Percentiles rank a stretch among this genome's conserved stretches.
Evolutionary conservation across 225 moss, liverwort and hornwort genomes (phyloP).

Genomic region (Sphagnum tenellum): DNA sequence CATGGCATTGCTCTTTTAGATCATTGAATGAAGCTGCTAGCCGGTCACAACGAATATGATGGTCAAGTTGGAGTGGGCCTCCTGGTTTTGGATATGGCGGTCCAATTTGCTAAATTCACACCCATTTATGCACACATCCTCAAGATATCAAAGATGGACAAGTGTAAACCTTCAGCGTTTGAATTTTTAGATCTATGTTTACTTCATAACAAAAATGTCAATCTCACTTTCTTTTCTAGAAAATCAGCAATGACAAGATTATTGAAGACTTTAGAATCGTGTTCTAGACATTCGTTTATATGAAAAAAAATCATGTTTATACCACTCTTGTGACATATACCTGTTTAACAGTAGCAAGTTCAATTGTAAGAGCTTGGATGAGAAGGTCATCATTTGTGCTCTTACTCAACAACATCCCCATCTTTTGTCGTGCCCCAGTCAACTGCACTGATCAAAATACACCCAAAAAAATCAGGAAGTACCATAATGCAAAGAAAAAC

Average conservation of each 20-base stretch:
- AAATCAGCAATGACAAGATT: no score
- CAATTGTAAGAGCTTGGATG: constrained; percentile 47
- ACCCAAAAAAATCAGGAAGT: not conserved
- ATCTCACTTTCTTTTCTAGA: not conserved
- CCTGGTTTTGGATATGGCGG: constrained; percentile 30
- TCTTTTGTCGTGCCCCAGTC: constrained; percentile 27
- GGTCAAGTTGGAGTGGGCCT: constrained; percentile 12
- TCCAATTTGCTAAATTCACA: constrained; percentile 22
- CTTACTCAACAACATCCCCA: constrained; percentile 36
- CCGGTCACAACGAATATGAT: constrained; percentile 16
- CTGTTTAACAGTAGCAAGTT: constrained; percentile 36
- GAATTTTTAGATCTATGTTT: not conserved
- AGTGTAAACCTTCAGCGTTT: not conserved
- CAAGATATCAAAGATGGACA: not conserved
- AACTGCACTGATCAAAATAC: constrained; percentile 12
- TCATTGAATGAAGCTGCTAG: constrained; percentile 26
- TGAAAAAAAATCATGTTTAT: not conserved
- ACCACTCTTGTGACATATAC: constrained; percentile 5
- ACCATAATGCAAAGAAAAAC: not conserved
- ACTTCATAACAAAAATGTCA: not conserved
- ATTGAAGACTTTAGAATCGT: no score
- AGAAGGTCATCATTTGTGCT: constrained; percentile 55
- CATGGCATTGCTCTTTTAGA: constrained; percentile 22
- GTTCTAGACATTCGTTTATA: no score
- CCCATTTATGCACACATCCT: not conserved